Percentiles rank a stretch among this genome's conserved stretches.
phyloP scores from a whole-genome alignment of 805 yeast genomes.

The Cyberlindnera petersonii region DNA sequence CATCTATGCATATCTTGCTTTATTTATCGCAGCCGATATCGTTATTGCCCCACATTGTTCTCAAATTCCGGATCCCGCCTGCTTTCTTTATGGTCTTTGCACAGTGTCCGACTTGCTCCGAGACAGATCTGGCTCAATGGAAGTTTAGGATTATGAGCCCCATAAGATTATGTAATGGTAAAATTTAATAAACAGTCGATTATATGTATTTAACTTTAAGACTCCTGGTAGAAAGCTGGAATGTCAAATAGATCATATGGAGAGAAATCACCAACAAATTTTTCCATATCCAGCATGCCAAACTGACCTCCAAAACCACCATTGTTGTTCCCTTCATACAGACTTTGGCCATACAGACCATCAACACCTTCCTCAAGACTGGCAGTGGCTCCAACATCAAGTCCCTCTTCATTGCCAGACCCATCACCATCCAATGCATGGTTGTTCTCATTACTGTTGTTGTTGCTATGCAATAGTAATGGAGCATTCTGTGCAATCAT shows the following conservation, averaged over 20 bases:
- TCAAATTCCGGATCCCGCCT: too few species aligned
- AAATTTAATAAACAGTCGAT: too few species aligned
- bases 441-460: neutral
- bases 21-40: too few species aligned
- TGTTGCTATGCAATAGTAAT: too few species aligned
- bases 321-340: neutral
- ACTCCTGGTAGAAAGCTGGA: conserved; percentile 17
- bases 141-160: too few species aligned
- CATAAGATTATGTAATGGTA: too few species aligned
- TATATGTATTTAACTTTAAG: neutral
- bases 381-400: neutral
- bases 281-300: conserved; percentile 17
- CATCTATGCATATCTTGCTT: too few species aligned
- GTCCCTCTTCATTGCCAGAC: neutral
- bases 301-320: conserved; percentile 10
- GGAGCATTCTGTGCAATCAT: conserved; percentile 23
- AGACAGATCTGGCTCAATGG: conserved; percentile 6
- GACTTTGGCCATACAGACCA: too few species aligned
- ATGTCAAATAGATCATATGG: conserved; percentile 22
- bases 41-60: too few species aligned
- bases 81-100: too few species aligned
- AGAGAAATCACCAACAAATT: conserved; percentile 18
- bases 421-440: neutral
- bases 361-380: neutral
- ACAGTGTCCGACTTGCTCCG: conserved; percentile 3